Evolutionary conservation across 768 basidiomycete genomes (phyloP), one percentile per base, ranked within the genome.

Genomic region (Kondoa malvinella): DNA sequence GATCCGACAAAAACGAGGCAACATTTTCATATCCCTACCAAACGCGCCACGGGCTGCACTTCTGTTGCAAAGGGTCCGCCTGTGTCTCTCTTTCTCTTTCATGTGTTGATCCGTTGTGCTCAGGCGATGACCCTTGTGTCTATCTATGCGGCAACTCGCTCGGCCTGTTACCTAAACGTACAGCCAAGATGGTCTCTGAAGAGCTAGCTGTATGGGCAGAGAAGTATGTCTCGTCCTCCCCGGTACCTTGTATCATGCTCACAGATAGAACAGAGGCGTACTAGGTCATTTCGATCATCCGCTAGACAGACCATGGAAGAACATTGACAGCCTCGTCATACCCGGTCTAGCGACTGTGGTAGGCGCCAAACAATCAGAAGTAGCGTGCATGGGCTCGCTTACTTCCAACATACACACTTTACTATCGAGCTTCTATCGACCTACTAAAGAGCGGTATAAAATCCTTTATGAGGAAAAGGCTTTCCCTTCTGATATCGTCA

Each of bases 131-230:
- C 66, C 78, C 80, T 66, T 85, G 84, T 76, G 84, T 85, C 34
- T 99, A 99, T 77, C 84, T 99, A 64, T 92, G 89, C 76, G 95
- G 95, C 34, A 97, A 99, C 79, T 96, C 92, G 29, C 82, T 97
- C 12, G 95, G 95, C 2, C 81, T 87, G 66, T 79, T 89, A 74
- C 83, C 88, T 57, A 88, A 85, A 76, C 80, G 83, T 40, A 87
- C 92, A 32, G 81, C 82, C 70, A 76, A 80, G 69, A 80, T 92
- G 57, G 80, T 97, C 17, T 79, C 87, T 70, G 84, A 94, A 77
- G 95, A 99, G 77, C 77, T 97, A 64, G 76, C 82, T 62, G 85
- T 86, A 31, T 99, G 95, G 95, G 85, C 81, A 34, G 82, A 84
- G 67, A 72, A 76, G 81, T 81, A 63, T 68, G 80, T 72, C 34